phyloP scores from a whole-genome alignment of 768 basidiomycete genomes.

The Lactifluus rugatus region DNA sequence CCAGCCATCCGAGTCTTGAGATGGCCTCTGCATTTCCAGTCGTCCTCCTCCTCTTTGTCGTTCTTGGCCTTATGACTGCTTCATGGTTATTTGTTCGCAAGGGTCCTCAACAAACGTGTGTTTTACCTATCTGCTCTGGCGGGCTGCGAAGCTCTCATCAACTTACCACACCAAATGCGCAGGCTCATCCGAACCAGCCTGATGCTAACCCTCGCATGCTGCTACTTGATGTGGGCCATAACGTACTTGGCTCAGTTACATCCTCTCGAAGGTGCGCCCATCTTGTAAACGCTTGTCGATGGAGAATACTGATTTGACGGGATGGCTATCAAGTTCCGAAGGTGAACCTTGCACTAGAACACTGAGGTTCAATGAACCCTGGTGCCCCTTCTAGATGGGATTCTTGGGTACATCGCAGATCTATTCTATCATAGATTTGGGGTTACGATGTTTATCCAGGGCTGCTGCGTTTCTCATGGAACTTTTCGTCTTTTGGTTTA shows the following conservation, averaged over 20 bases:
- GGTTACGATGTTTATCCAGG: neutral
- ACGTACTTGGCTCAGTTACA: slow-evolving; percentile 95
- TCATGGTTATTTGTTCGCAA: slow-evolving; percentile 70
- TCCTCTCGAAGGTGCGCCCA: slow-evolving; percentile 67
- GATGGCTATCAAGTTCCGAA: slow-evolving; percentile 4
- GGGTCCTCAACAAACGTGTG: slow-evolving; percentile 85
- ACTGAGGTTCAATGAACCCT: slow-evolving; percentile 1
- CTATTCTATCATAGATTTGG: neutral
- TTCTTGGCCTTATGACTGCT: slow-evolving; percentile 51
- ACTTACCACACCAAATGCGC: neutral
- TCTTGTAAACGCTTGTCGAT: neutral
- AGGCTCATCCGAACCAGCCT: slow-evolving; percentile 79
- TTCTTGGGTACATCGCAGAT: neutral
- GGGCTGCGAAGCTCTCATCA: neutral
- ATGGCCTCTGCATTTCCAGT: slow-evolving; percentile 71
- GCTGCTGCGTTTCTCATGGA: neutral
- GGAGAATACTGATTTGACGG: neutral
- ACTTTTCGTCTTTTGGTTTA: neutral
- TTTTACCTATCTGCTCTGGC: neutral
- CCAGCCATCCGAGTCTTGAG: neutral
- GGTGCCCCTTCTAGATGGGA: slow-evolving; percentile 10
- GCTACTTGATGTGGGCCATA: slow-evolving; percentile 95
- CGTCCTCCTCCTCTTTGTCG: slow-evolving; percentile 53
- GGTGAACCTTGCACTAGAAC: slow-evolving; percentile 20
- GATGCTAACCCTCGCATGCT: slow-evolving; percentile 68